Percentiles rank a stretch among this genome's conserved stretches.
Conservation (phyloP, 2,329 filamentous ascomycete genomes). For the Botrytis fabae region DNA sequence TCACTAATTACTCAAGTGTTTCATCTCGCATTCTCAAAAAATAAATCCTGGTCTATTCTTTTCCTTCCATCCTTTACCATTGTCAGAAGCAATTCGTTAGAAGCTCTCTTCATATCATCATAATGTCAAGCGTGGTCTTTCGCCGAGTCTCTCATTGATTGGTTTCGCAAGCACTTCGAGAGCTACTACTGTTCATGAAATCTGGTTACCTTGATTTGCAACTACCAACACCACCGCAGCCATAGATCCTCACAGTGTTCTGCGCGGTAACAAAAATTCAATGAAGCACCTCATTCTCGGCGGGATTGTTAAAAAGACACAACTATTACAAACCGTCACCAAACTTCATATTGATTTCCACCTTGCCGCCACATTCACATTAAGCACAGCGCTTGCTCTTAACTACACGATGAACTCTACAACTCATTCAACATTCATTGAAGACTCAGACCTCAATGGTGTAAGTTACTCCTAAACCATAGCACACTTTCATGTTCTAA, state of each 20-base stretch:
- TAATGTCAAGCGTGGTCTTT: not conserved
- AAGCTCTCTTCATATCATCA: not conserved
- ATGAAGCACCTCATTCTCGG: not conserved
- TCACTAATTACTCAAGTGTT: not conserved
- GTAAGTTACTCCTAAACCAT: not conserved
- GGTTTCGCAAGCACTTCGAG: not conserved
- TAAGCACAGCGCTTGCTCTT: not conserved
- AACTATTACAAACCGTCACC: not conserved
- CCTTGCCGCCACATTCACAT: no score
- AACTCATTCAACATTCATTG: not conserved
- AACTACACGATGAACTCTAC: not conserved
- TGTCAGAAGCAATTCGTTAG: not conserved
- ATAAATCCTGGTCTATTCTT: no score
- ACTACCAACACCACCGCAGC: not conserved
- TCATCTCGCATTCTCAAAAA: not conserved
- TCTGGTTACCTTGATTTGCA: not conserved
- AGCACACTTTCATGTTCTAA: not conserved
- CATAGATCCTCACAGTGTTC: not conserved
- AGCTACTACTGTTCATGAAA: not conserved
- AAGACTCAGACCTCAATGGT: not conserved
- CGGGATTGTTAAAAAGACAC: not conserved
- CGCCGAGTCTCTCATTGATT: not conserved
- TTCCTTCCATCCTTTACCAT: not conserved
- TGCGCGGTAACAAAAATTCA: not conserved
- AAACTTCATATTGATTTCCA: not conserved